Evolutionary conservation across 192 early-diverging fungal species (phyloP), one percentile per base, ranked within the genome.

Genomic region (Piromyces sp.): DNA sequence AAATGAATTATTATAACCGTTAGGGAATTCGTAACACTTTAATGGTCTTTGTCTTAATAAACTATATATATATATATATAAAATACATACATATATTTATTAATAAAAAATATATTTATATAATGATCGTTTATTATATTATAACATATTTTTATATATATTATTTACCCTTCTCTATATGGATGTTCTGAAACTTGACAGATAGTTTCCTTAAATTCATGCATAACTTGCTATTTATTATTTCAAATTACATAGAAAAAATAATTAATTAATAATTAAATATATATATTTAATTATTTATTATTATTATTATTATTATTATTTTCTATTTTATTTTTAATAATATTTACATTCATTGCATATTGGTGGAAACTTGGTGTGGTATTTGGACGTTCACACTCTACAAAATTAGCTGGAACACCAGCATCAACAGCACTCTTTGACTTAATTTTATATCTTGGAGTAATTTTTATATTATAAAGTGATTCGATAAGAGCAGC

Each of bases 151-250:
- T 38, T 14, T 38, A 38, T 13, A 36, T 36, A 36, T 7, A 36
- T 15, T 17, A 83, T 87, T 83, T 88, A 94, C 93, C 86, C 84
- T 87, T 94, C 92, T 83, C 94, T 88, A 81, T 89, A 94, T 30
- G 87, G 84, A 51, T 86, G 83, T 83, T 94, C 94, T 11, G 92
- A 92, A 3, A 97, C 91, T 84, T 96, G 94, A 85, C 95, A 87
- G 17, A 96, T 91, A 22, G 93, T 90, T 81, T 99, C 96, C 84
- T 99, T 99, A 86, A 94, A 97, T 85, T 99, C 98, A 79, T 94
- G 90, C 81, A 98, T 87, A 19, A 91, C 92, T 78, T 93, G 90
- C 91, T 93, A 85, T 17, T 80, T 37, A 17, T 84, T 81, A 3
- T 58, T 33, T 33, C 9, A 9, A 33, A 33, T 33, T 33, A 33